Evolutionary conservation across 805 yeast species (phyloP), one percentile per base, ranked within the genome.

Genomic region (Candida quercuum): DNA sequence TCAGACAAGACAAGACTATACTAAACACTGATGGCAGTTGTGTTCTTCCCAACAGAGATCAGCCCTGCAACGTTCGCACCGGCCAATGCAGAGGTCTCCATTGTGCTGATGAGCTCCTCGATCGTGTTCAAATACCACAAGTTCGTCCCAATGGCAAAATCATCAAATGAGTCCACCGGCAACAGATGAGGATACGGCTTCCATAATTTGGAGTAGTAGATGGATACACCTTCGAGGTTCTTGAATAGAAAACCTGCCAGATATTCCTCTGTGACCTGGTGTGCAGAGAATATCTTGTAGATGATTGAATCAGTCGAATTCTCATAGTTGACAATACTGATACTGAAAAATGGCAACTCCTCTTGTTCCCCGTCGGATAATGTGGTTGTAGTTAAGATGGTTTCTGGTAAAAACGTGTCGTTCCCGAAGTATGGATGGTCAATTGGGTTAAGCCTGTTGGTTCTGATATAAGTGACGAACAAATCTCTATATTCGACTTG

Each of bases 31-130:
- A 59, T 33, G 25, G 37, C 47, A 2, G 59, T 51, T 0, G 54
- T 52, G 33, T 61, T 61, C 21, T 36, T 37, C 1, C 58, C 63
- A 3, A 23, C 5, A 8, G 64, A 47, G 3, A 72, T 59, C 31
- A 70, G 49, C 1, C 65, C 71, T 4, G 78, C 77, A 19, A 67
- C 71, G 38, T 65, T 65, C 15, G 74, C 73, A 18, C 76, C 77
- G 2, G 71, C 66, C 21, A 72, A 46, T 1, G 74, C 68, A 12
- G 68, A 57, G 0, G 78, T 71, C 43, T 72, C 78, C 76, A 72
- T 69, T 0, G 77, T 72, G 38, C 74, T 67, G 36, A 70, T 60
- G 30, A 72, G 64, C 8, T 60, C 51, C 42, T 72, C 78, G 55
- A 72, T 69, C 2, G 62, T 56, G 42, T 67, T 69, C 42, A 69